phyloP scores from a whole-genome alignment of 805 yeast species.

The Metschnikowia dekortorum region DNA sequence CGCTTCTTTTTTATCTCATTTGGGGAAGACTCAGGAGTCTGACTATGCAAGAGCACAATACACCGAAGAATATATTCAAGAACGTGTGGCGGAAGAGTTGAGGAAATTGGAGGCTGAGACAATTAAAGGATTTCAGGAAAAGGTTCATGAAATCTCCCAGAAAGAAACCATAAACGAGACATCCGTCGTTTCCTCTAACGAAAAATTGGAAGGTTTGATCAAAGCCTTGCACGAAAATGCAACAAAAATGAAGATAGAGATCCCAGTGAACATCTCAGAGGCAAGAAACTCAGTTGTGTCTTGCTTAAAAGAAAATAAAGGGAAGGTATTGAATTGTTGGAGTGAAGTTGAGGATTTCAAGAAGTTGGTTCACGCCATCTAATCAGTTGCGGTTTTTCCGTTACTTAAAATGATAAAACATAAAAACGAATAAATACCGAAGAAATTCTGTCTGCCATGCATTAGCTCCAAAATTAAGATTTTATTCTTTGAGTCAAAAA shows the following conservation, averaged over 20 bases:
- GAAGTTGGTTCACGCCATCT: conserved; percentile 48
- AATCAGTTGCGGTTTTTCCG: conserved; percentile 6
- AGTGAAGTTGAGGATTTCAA: conserved; percentile 72
- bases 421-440: conserved; percentile 1
- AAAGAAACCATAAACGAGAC: conserved; percentile 29
- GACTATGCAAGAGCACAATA: conserved; percentile 69
- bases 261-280: conserved; percentile 35
- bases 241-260: conserved; percentile 28
- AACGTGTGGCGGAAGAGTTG: conserved; percentile 57
- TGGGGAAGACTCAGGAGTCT: conserved; percentile 60
- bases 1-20: conserved; percentile 56
- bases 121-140: conserved; percentile 46
- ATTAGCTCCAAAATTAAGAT: not conserved
- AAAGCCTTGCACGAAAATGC: conserved; percentile 32
- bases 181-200: conserved; percentile 32
- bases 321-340: conserved; percentile 75
- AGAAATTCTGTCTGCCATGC: not conserved
- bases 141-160: conserved; percentile 41
- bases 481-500: not conserved
- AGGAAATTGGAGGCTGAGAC: conserved; percentile 51
- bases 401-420: not conserved
- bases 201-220: conserved; percentile 38
- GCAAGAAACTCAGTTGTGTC: conserved; percentile 49
- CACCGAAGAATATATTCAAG: conserved; percentile 62
- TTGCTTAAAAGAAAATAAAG: conserved; percentile 61